Base-by-base conservation (phyloP, 768 basidiomycete genomes). In the Suillus subalutaceus region DNA sequence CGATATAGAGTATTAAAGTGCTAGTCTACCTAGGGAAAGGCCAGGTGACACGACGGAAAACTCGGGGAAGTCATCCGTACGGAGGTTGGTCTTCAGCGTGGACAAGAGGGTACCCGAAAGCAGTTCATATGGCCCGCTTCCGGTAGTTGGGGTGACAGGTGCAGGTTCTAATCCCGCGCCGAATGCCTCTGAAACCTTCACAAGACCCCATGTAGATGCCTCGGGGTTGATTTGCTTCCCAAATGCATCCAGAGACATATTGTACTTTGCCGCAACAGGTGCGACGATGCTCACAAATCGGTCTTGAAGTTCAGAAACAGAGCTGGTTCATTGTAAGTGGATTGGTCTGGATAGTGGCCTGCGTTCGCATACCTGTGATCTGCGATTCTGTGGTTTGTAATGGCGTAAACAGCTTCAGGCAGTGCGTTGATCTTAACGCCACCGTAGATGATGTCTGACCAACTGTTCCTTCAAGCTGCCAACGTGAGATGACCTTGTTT, bases 361-460 rank as follows among this genome's bases (percentile, higher is more conserved):
- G 18, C 13, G 6, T 72, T 74, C 20, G 70, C 26, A 43, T 60
- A 60, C 59, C 59, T 80, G 63, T 80, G 73, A 12, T 75, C 76
- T 43, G 73, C 77, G 63, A 82, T 70, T 10, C 77, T 73, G 60
- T 79, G 70, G 62, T 81, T 79, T 46, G 72, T 71, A 26, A 82
- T 63, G 7, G 79, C 79, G 65, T 71, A 78, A 18, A 71, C 79
- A 40, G 72, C 73, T 67, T 85, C 84, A 0, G 83, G 82, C 13
- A 86, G 74, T 1, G 83, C 82, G 65, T 85, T 84, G 52, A 78
- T 73, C 75, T 86, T 85, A 1, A 78, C 76, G 15, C 77, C 80
- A 16, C 81, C 81, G 26, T 74, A 68, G 53, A 85, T 74, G 10
- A 86, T 69, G 64, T 85, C 83, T 69, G 78, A 76, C 2, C 78